Conservation (phyloP, 495 filamentous ascomycete species). For the Trichoderma reesei region DNA sequence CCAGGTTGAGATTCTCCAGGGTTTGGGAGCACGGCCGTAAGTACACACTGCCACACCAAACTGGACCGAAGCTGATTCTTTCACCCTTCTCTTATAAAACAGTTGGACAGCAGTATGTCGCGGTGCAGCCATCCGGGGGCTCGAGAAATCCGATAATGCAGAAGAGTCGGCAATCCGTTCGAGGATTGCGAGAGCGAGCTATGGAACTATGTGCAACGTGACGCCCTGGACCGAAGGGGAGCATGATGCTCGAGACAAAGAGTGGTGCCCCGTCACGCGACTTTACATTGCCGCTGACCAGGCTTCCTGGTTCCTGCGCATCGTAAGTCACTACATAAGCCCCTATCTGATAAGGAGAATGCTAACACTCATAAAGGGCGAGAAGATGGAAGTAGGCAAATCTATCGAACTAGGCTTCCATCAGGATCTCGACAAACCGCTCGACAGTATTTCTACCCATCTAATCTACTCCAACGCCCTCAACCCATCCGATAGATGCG, state of each 20-base stretch:
- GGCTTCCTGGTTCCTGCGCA: neutral
- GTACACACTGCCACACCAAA: neutral
- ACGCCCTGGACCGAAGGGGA: neutral
- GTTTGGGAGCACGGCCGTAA: slow-evolving; percentile 1
- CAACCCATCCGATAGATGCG: neutral
- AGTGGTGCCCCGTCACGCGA: slow-evolving; percentile 5
- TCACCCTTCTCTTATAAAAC: neutral
- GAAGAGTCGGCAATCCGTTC: neutral
- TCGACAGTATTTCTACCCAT: neutral
- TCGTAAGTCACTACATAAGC: neutral
- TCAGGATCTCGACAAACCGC: neutral
- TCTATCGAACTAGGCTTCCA: neutral
- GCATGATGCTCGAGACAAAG: neutral
- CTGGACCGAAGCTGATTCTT: neutral
- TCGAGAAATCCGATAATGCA: neutral
- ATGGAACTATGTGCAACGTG: neutral
- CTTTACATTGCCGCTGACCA: slow-evolving; percentile 1
- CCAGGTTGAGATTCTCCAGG: slow-evolving; percentile 5
- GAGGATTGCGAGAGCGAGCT: neutral
- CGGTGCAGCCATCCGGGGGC: slow-evolving; percentile 6
- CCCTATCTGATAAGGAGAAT: neutral
- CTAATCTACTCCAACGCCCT: neutral
- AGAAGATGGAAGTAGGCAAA: neutral
- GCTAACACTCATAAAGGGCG: neutral
- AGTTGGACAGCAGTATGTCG: slow-evolving; percentile 11